phyloP scores from a whole-genome alignment of 2,329 filamentous ascomycete genomes.

The Lachnellula hyalina region DNA sequence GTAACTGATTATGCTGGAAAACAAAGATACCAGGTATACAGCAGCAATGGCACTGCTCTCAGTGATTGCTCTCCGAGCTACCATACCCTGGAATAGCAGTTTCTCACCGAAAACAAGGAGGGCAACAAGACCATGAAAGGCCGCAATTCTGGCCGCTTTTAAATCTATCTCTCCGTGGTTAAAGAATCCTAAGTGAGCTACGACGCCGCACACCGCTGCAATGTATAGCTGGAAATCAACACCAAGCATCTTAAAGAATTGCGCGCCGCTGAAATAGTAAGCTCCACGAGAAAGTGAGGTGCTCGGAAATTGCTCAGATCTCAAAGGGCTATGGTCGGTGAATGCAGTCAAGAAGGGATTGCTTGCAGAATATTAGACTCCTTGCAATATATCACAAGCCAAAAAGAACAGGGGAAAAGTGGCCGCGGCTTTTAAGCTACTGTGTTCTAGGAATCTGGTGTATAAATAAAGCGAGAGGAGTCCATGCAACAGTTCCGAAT shows the following conservation, averaged over 20 bases:
- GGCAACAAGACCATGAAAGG: background rate
- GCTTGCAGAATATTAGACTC: no score
- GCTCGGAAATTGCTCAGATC: no score
- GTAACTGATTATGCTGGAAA: background rate
- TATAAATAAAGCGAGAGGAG: no score
- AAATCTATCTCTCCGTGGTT: background rate
- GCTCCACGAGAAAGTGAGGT: background rate
- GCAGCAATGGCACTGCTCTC: background rate
- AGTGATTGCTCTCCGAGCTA: background rate
- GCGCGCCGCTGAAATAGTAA: background rate
- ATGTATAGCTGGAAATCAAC: background rate
- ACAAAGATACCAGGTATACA: background rate
- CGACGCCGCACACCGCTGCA: background rate
- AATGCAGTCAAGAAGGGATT: no score
- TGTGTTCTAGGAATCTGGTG: no score
- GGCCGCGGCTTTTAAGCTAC: no score
- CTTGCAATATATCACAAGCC: no score
- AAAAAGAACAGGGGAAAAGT: no score
- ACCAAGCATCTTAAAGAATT: background rate
- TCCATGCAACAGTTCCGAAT: no score
- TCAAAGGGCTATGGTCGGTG: no score
- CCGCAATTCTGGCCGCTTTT: background rate
- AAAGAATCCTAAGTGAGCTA: background rate
- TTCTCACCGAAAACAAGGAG: background rate
- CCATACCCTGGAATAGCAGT: background rate